Evolutionary conservation across 495 filamentous ascomycete genomes (phyloP).

Genomic region (Talaromyces wortmannii): DNA sequence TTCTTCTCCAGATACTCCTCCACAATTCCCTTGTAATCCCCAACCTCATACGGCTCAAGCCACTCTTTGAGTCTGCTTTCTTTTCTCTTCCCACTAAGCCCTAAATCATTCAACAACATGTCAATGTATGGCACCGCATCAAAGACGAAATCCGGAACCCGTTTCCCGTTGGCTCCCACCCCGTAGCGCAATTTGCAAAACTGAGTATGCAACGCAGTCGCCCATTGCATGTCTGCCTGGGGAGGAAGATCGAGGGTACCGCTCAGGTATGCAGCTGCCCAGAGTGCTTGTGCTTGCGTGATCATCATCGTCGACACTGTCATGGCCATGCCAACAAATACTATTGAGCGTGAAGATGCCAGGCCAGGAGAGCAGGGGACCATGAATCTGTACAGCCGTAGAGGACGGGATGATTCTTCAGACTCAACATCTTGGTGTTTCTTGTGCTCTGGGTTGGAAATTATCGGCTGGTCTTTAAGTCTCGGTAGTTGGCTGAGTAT

Average conservation of each 20-base stretch:
- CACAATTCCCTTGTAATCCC: conserved; percentile 56
- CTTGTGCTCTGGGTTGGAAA: conserved; percentile 17
- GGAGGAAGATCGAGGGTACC: conserved; percentile 27
- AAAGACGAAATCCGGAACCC: conserved; percentile 67
- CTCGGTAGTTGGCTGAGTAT: conserved; percentile 63
- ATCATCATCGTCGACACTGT: conserved; percentile 56
- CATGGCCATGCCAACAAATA: conserved; percentile 58
- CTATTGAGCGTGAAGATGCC: conserved; percentile 45
- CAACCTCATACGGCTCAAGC: conserved; percentile 47
- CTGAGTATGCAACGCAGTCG: conserved; percentile 57
- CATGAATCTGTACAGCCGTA: conserved; percentile 62
- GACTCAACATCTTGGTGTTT: conserved; percentile 18
- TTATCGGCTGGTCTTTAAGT: conserved; percentile 34
- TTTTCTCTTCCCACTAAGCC: conserved; percentile 40
- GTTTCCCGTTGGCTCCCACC: conserved; percentile 48
- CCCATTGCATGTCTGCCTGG: conserved; percentile 32
- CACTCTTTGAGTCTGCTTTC: conserved; percentile 37
- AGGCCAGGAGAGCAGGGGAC: conserved; percentile 52
- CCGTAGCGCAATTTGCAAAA: conserved; percentile 67
- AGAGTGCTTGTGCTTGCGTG: conserved; percentile 64
- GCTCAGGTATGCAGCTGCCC: conserved; percentile 61
- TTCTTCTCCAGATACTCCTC: conserved; percentile 36
- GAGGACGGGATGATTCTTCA: conserved; percentile 25
- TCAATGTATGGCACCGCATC: conserved; percentile 76
- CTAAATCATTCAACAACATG: conserved; percentile 60